Base-by-base conservation (phyloP, 805 yeast species). In the Starmerella riodocensis region DNA sequence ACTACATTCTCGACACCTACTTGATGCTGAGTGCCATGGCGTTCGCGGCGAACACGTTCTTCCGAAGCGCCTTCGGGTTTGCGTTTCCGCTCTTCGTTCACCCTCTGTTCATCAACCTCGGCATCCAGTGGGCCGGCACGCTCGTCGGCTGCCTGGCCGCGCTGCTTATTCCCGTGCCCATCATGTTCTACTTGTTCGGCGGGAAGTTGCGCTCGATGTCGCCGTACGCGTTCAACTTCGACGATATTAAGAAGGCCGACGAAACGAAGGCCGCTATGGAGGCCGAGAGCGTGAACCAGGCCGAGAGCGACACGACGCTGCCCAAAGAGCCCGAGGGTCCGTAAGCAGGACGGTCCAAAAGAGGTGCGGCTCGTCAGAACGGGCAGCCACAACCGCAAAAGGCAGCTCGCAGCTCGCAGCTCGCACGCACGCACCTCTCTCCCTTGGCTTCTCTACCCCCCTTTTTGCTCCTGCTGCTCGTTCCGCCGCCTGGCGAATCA, bases 81-180 rank as follows among this genome's bases (percentile, higher is more conserved):
- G 74, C 73, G 0, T 75, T 74, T 69, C 84, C 84, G 30, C 62
- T 81, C 39, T 81, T 81, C 54, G 80, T 84, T 1, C 61, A 67
- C 3, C 75, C 69, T 48, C 76, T 82, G 86, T 79, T 80, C 59
- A 57, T 63, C 21, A 66, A 65, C 42, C 67, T 81, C 71, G 80
- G 82, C 27, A 67, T 67, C 24, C 74, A 79, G 50, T 81, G 88
- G 86, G 88, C 91, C 1, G 85, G 86, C 42, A 62, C 81, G 22
- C 55, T 81, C 20, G 54, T 82, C 29, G 85, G 85, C 13, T 64
- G 75, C 39, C 63, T 81, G 38, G 74, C 77, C 0, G 60, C 64
- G 2, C 64, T 61, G 2, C 53, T 82, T 61, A 58, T 71, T 21
- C 79, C 84, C 0, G 81, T 80, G 39, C 93, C 93, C 9, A 53